Percentiles rank a stretch among this genome's conserved stretches.
Conservation (phyloP, 2,329 filamentous ascomycete species). For the Lasiodiplodia gonubiensis region DNA sequence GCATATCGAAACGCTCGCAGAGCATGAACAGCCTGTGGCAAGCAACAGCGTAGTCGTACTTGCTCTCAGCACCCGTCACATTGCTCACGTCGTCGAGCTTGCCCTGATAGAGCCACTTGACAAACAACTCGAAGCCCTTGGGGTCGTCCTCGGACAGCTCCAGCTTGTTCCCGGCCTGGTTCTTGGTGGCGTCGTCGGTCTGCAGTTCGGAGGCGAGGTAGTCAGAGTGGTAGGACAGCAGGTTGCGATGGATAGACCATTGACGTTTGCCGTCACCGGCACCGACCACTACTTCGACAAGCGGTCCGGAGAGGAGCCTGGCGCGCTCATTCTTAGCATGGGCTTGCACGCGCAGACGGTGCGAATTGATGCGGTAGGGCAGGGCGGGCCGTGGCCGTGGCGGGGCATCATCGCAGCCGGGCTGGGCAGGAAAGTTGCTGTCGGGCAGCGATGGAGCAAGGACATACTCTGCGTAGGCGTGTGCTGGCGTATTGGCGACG, state of each 20-base stretch:
- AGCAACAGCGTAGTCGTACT: constrained; percentile 61
- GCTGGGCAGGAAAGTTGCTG: not conserved
- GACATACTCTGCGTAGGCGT: constrained; percentile 60
- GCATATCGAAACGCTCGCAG: constrained; percentile 58
- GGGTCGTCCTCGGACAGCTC: constrained; percentile 58
- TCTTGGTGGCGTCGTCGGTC: constrained; percentile 43
- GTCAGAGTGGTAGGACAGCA: constrained; percentile 60
- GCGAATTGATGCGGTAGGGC: constrained; percentile 44
- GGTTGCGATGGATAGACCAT: constrained; percentile 60
- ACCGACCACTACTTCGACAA: constrained; percentile 60
- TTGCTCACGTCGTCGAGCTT: constrained; percentile 56
- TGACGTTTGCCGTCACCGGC: constrained; percentile 48
- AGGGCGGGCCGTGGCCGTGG: constrained; percentile 37
- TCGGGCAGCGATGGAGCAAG: constrained; percentile 20
- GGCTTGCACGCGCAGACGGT: constrained; percentile 46
- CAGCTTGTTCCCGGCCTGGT: constrained; percentile 47
- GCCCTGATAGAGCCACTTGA: constrained; percentile 64
- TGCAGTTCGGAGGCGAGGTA: constrained; percentile 49
- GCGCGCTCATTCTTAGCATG: constrained; percentile 54
- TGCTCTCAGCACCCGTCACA: constrained; percentile 52
- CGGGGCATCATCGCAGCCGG: not conserved
- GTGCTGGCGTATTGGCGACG: constrained; percentile 55
- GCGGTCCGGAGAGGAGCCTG: constrained; percentile 60
- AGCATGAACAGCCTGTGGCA: constrained; percentile 61
- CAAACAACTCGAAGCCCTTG: constrained; percentile 59